Percentiles rank a stretch among this genome's conserved stretches.
Conservation (phyloP, 768 basidiomycete genomes). For the Pleurotus ostreatus region DNA sequence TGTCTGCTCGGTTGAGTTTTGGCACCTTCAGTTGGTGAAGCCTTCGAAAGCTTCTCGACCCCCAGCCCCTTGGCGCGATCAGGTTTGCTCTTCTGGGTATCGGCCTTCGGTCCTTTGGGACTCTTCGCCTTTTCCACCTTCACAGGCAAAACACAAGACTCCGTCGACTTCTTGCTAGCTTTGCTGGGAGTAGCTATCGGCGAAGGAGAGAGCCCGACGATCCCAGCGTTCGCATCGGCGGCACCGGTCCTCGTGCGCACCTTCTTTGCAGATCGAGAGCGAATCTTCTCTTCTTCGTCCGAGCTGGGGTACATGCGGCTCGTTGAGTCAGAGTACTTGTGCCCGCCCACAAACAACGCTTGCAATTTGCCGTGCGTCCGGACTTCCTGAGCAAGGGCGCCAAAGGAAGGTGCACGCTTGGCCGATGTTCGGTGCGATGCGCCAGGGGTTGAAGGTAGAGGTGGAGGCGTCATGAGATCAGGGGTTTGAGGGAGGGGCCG, state of each 20-base stretch:
- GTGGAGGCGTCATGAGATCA: not conserved
- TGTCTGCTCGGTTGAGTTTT: slow-evolving; percentile 12
- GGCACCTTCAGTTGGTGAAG: not conserved
- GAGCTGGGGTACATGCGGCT: slow-evolving; percentile 47
- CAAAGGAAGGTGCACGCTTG: slow-evolving; percentile 63
- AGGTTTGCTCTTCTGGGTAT: not conserved
- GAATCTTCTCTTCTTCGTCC: slow-evolving; percentile 72
- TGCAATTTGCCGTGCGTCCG: slow-evolving; percentile 12
- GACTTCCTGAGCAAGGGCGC: slow-evolving; percentile 28
- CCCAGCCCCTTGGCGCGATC: not conserved
- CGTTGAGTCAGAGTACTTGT: slow-evolving; percentile 29
- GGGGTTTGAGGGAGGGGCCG: slow-evolving; percentile 5
- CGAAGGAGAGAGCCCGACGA: slow-evolving; percentile 14
- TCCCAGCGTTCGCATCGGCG: slow-evolving; percentile 14
- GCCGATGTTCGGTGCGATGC: slow-evolving; percentile 13
- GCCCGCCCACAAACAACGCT: slow-evolving; percentile 11
- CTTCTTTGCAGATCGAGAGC: slow-evolving; percentile 61
- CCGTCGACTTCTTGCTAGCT: slow-evolving; percentile 13
- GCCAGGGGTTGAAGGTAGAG: slow-evolving; percentile 14
- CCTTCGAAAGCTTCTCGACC: not conserved
- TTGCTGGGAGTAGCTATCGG: slow-evolving; percentile 15
- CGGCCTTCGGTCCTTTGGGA: not conserved
- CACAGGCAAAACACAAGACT: slow-evolving; percentile 8
- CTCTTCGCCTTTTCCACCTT: not conserved
- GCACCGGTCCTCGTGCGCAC: slow-evolving; percentile 31